A percentile compares a stretch with the other conserved stretches of the same genome.
Conservation (phyloP, 78 protist species). For the Creolimax fragrantissima region DNA sequence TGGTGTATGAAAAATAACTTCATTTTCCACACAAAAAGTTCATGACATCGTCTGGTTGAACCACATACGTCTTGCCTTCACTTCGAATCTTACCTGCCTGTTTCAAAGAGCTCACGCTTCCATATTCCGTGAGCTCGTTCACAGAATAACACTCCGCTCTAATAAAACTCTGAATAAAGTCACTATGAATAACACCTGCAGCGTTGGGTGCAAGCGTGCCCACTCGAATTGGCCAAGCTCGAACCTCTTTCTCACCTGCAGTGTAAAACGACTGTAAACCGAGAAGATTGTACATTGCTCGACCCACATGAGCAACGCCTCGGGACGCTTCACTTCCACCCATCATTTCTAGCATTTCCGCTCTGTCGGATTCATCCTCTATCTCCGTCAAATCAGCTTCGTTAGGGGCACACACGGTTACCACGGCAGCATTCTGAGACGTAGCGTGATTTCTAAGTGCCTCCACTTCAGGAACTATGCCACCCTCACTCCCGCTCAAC, state of each 20-base stretch:
- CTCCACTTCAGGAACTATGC: neutral
- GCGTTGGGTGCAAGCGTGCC: conserved; percentile 36
- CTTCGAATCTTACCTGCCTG: neutral
- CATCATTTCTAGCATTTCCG: neutral
- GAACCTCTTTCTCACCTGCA: conserved; percentile 31
- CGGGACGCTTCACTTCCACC: neutral
- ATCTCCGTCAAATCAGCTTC: neutral
- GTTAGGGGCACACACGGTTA: neutral
- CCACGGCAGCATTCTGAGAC: too few relatives aligned
- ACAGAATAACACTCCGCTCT: neutral
- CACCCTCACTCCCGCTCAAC: neutral
- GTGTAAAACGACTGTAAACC: conserved; percentile 21
- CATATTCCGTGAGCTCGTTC: neutral
- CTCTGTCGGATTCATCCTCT: neutral
- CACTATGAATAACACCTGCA: neutral
- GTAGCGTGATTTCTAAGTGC: neutral
- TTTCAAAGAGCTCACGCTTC: neutral
- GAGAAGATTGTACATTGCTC: neutral
- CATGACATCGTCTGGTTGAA: neutral
- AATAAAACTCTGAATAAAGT: neutral
- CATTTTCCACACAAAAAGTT: neutral
- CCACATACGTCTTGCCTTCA: conserved; percentile 1
- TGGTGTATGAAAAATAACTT: too few relatives aligned
- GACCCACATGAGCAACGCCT: neutral
- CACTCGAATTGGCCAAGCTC: conserved; percentile 29